Conservation (phyloP, 2,329 filamentous ascomycete genomes). For the Trichoderma sp. region DNA sequence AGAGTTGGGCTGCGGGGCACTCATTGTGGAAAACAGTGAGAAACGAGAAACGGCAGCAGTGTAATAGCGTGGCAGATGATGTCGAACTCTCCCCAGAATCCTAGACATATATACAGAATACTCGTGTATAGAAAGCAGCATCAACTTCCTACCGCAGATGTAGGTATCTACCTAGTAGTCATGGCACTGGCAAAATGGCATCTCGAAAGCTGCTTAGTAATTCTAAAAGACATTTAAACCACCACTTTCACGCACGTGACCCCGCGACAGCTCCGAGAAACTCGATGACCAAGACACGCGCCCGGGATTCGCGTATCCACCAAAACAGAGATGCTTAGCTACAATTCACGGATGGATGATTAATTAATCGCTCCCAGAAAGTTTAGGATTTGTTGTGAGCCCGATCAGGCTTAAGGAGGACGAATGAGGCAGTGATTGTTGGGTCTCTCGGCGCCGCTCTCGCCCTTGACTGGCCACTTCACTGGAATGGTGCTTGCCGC, state of each 20-base stretch:
- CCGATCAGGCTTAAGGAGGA: constrained; percentile 13
- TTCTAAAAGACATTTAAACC: background rate
- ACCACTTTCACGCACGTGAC: background rate
- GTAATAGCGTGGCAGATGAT: constrained; percentile 10
- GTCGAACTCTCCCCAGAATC: constrained; percentile 5
- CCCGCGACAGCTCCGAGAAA: background rate
- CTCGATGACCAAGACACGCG: constrained; percentile 17
- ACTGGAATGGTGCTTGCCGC: constrained; percentile 18
- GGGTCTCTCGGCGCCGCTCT: background rate
- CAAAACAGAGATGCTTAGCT: constrained; percentile 10
- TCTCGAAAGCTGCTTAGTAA: constrained; percentile 2
- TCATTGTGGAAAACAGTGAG: constrained; percentile 30
- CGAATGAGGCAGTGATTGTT: constrained; percentile 12
- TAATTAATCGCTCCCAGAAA: background rate
- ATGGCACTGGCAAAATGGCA: background rate
- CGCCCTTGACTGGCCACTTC: constrained; percentile 19
- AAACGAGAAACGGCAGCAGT: constrained; percentile 4
- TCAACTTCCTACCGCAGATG: background rate
- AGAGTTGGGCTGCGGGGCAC: constrained; percentile 26
- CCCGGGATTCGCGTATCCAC: constrained; percentile 19
- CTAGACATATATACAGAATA: constrained; percentile 4
- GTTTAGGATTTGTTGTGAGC: background rate
- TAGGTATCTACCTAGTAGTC: background rate
- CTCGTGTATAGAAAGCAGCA: background rate
- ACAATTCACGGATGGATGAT: background rate